Conservation (phyloP, 2,329 filamentous ascomycete genomes). For the Drechslera avenae region DNA sequence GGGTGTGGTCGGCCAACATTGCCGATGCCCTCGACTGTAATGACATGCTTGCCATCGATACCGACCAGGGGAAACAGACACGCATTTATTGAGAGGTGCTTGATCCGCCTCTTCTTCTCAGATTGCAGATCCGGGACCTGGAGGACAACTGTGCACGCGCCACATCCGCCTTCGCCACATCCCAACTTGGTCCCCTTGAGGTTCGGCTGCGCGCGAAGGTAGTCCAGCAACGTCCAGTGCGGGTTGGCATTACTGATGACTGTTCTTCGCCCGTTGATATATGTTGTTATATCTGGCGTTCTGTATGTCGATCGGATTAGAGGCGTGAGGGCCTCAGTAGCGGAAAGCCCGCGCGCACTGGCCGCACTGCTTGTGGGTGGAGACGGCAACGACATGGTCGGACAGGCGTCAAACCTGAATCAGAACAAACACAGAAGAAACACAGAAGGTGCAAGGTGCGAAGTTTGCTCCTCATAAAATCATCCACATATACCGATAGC, state of each 20-base stretch:
- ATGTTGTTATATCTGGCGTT: slow-evolving; percentile 74
- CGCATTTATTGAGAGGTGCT: slow-evolving; percentile 93
- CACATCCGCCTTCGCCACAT: slow-evolving; percentile 93
- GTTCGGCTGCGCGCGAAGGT: slow-evolving; percentile 79
- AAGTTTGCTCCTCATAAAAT: slow-evolving; percentile 10
- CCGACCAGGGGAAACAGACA: slow-evolving; percentile 89
- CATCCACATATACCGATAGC: background rate
- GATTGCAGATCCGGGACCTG: slow-evolving; percentile 61
- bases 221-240: slow-evolving; percentile 88
- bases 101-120: slow-evolving; percentile 83
- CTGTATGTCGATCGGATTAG: slow-evolving; percentile 81
- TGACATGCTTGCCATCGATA: slow-evolving; percentile 94
- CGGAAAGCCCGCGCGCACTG: slow-evolving; percentile 30
- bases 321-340: slow-evolving; percentile 57
- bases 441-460: background rate
- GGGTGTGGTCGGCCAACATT: slow-evolving; percentile 84
- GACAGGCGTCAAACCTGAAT: slow-evolving; percentile 1
- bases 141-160: slow-evolving; percentile 82
- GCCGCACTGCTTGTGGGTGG: slow-evolving; percentile 39
- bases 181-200: slow-evolving; percentile 94
- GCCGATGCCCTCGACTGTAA: slow-evolving; percentile 94
- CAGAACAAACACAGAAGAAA: background rate
- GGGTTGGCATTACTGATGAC: slow-evolving; percentile 85
- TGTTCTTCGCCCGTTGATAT: slow-evolving; percentile 87
- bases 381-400: slow-evolving; percentile 36